Percentiles rank a stretch among this genome's conserved stretches.
phyloP scores from a whole-genome alignment of 345 rosid species.

The Eucalyptus sp. region DNA sequence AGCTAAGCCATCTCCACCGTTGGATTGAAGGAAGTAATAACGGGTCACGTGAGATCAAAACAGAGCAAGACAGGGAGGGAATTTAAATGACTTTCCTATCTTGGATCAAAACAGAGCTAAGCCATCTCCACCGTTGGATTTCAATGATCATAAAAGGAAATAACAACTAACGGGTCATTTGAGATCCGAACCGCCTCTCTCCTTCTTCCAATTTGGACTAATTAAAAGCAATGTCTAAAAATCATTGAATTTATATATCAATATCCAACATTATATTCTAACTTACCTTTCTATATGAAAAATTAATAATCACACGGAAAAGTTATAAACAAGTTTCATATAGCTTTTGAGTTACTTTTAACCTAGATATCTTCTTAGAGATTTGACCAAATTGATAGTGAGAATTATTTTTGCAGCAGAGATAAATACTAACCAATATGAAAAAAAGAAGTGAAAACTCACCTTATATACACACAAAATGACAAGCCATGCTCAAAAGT shows the following conservation, averaged over 20 bases:
- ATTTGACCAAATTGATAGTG: background rate
- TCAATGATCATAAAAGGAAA: no score
- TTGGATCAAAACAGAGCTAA: no score
- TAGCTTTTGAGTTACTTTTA: background rate
- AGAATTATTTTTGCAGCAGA: background rate
- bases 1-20: no score
- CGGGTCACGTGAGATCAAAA: no score
- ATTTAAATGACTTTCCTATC: background rate
- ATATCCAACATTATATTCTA: background rate
- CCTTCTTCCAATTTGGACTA: background rate
- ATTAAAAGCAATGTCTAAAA: background rate
- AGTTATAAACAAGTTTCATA: background rate
- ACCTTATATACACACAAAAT: background rate
- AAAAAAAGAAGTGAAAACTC: background rate
- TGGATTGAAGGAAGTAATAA: no score
- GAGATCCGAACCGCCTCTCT: no score
- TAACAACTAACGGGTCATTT: no score
- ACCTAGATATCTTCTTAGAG: background rate
- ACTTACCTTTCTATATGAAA: background rate
- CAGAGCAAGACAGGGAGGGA: background rate
- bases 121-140: no score
- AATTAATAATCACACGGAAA: background rate
- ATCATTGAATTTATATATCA: background rate
- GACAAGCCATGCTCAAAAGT: background rate
- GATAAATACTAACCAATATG: background rate